phyloP scores from a whole-genome alignment of 768 basidiomycete genomes.

The Russula olivacea region DNA sequence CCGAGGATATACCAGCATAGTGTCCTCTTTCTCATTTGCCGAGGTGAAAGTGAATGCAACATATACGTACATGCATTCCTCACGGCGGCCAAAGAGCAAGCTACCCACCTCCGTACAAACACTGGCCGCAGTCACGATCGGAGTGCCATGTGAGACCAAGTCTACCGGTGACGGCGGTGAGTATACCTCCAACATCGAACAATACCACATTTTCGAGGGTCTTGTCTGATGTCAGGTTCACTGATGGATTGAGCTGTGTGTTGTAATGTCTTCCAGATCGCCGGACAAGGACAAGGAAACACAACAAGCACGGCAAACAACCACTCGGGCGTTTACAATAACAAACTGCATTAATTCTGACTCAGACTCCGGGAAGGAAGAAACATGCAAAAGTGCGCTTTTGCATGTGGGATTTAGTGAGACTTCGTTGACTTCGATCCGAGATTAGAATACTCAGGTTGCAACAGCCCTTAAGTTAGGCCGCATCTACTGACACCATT shows the following conservation, averaged over 20 bases:
- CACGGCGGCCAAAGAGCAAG: neutral
- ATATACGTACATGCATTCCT: neutral
- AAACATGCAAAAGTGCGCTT: too few species aligned
- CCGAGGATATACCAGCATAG: neutral
- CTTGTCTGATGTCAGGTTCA: neutral
- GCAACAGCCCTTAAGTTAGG: too few species aligned
- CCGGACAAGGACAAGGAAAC: neutral
- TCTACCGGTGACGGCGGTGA: too few species aligned
- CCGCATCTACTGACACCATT: too few species aligned
- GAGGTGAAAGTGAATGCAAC: neutral
- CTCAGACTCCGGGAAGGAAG: neutral
- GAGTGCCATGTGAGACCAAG: too few species aligned
- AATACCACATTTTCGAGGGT: neutral
- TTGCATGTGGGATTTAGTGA: too few species aligned
- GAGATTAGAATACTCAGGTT: too few species aligned
- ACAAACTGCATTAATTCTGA: neutral
- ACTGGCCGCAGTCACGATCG: too few species aligned
- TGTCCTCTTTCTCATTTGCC: neutral
- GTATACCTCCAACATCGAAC: neutral
- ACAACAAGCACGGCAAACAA: neutral
- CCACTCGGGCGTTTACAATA: neutral
- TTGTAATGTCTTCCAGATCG: neutral
- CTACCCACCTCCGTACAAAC: too few species aligned
- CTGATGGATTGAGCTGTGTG: neutral
- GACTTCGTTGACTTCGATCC: too few species aligned